Base-by-base conservation (phyloP, 2,329 filamentous ascomycete species). In the Nothopassalora personata region DNA sequence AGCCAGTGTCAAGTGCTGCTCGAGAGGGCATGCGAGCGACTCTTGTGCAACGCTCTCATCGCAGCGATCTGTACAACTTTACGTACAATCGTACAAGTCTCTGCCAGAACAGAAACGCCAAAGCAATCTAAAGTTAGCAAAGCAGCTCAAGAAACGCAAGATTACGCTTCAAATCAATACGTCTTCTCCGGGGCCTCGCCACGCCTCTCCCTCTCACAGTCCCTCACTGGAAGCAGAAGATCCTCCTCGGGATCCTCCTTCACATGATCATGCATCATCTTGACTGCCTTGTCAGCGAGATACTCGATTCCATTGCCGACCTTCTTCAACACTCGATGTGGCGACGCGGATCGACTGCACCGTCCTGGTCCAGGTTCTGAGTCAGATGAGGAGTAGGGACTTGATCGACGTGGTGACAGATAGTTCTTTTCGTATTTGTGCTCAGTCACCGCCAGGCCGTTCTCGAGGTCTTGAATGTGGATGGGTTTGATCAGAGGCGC, bases 141-240 rank as follows among this genome's bases (percentile, higher is more conserved):
- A 23, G 23, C 23, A 23, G 23, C 3, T 23, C 23, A 23, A 23
- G 23, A 23, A 23, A 23, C 1, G 39, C 9, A 43, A 43, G 3
- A 34, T 43, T 15, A 7, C 46, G 11, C 46, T 5, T 33, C 30
- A 33, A 9, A 34, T 31, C 49, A 27, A 27, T 34, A 51, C 27
- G 15, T 8, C 49, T 34, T 51, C n/a, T 34, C 13, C 49, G 10
- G 5, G 13, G 5, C 28, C 49, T 30, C 65, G 53, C 67, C 39
- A 8, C 5, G 13, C 31, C 27, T 23, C 57, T 65, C 65, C 54
- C 67, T 61, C 63, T 69, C 65, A 11, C 52, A 13, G 18, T 59
- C 33, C 49, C 43, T 58, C 7, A 70, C 58, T 4, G 68, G 66
- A 56, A 71, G 60, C 48, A 71, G 28, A 55, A 71, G 51, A 1